phyloP scores from a whole-genome alignment of 129 eudicot genomes.

The Glebionis coronaria region DNA sequence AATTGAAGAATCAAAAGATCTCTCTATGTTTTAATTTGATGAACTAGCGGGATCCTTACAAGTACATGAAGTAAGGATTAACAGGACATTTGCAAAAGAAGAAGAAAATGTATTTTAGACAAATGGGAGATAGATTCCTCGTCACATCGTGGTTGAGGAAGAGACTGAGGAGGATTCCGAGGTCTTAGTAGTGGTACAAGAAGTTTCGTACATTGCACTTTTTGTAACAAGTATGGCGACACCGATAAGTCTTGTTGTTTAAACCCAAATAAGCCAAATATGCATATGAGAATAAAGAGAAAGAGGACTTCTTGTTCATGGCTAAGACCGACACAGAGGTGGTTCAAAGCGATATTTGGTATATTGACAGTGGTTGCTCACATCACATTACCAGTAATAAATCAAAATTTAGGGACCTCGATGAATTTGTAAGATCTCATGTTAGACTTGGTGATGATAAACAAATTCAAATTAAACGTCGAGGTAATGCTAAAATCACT shows the following conservation, averaged over 20 bases:
- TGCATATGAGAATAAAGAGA: background rate
- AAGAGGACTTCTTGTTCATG: background rate
- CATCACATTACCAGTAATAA: conserved; percentile 2
- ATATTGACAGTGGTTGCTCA: background rate
- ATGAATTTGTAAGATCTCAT: background rate
- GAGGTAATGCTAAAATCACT: too few species aligned
- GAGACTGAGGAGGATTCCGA: background rate
- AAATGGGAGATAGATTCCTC: background rate
- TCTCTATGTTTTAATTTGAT: too few species aligned
- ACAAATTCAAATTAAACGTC: conserved; percentile 12
- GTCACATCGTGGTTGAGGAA: background rate
- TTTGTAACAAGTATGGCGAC: background rate
- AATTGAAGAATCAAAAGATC: too few species aligned
- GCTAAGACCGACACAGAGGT: background rate
- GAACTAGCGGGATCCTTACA: too few species aligned
- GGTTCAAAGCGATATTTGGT: background rate
- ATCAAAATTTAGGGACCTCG: background rate
- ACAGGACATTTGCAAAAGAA: background rate
- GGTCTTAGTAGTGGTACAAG: background rate
- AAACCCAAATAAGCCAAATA: background rate
- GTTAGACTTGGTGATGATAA: conserved; percentile 4
- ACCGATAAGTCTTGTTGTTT: background rate
- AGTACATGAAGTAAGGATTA: too few species aligned
- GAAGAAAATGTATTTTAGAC: background rate
- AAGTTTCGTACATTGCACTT: background rate